Evolutionary conservation across 805 yeast species (phyloP), one percentile per base, ranked within the genome.

Genomic region (Kuraishia capsulata): DNA sequence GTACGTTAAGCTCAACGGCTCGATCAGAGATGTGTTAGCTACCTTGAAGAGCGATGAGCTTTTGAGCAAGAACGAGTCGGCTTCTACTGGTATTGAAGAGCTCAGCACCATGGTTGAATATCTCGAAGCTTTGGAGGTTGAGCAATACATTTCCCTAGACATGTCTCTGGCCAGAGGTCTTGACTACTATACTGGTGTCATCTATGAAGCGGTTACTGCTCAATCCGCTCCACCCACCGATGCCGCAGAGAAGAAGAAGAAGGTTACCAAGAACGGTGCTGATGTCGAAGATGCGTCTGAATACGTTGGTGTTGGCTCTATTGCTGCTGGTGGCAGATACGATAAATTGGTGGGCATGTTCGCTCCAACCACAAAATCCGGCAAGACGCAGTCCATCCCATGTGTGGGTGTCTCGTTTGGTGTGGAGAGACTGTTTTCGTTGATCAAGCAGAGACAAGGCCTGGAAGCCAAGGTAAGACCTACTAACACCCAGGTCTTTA

Each of bases 241-340:
- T 56, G 92, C 92, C 5, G 68, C 67, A 28, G 88, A 76, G 58
- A 66, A 78, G 59, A 81, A 76, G 57, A 67, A 61, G 16, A 64
- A 63, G 49, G 54, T 57, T 17, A 54, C 62, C 48, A 60, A 56
- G 35, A 42, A 50, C 42, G 60, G 53, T 30, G 84, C 73, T 14
- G 90, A 75, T 38, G 26, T 11, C 11, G 96, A 87, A 48, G 97
- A 92, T 61, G 96, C 96, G 41, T 84, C 95, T 38, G 97, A 86
- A 46, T 87, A 84, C 51, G 97, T 92, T 39, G 98, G 98, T 50
- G 96, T 90, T 32, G 98, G 98, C 26, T 92, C 98, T 4, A 88
- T 92, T 53, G 96, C 96, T 37, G 98, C 96, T 36, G 98, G 98
- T 65, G 98, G 98, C 47, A 85, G 98, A 62, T 92, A 92, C 62